phyloP scores from a whole-genome alignment of 116 monocot genomes.

The Iris pallida region DNA sequence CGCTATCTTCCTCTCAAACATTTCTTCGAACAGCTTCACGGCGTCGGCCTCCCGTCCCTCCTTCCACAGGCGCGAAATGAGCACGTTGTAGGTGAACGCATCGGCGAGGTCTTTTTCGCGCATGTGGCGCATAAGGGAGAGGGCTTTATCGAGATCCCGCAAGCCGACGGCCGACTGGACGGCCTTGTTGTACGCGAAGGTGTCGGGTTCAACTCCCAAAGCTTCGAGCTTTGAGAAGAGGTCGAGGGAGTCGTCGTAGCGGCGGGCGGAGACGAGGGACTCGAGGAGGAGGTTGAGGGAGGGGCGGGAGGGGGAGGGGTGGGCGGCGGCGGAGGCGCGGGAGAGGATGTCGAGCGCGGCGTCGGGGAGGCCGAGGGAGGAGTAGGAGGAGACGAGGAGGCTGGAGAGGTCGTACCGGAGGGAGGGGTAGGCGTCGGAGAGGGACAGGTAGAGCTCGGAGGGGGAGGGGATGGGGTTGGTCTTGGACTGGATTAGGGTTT shows the following conservation, averaged over 20 bases:
- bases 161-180: slow-evolving; percentile 39
- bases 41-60: slow-evolving; percentile 21
- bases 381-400: slow-evolving; percentile 20
- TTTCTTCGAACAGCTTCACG: slow-evolving; percentile 58
- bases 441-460: slow-evolving; percentile 3
- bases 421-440: neutral
- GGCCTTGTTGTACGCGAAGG: slow-evolving; percentile 46
- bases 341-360: slow-evolving; percentile 13
- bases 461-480: slow-evolving; percentile 4
- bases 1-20: slow-evolving; percentile 24
- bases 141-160: slow-evolving; percentile 27
- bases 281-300: slow-evolving; percentile 49
- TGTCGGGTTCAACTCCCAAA: slow-evolving; percentile 25
- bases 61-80: slow-evolving; percentile 57
- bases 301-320: slow-evolving; percentile 23
- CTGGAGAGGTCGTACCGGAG: slow-evolving; percentile 2
- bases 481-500: slow-evolving; percentile 35
- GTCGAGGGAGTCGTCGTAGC: slow-evolving; percentile 23
- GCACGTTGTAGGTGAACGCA: slow-evolving; percentile 50
- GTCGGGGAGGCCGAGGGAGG: slow-evolving; percentile 18
- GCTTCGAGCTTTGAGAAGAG: slow-evolving; percentile 28
- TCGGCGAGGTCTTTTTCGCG: slow-evolving; percentile 17
- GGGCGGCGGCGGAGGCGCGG: neutral
- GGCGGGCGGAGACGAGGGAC: slow-evolving; percentile 27
- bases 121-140: slow-evolving; percentile 31